phyloP scores from a whole-genome alignment of 768 basidiomycete genomes.

The Podaxis sp. region DNA sequence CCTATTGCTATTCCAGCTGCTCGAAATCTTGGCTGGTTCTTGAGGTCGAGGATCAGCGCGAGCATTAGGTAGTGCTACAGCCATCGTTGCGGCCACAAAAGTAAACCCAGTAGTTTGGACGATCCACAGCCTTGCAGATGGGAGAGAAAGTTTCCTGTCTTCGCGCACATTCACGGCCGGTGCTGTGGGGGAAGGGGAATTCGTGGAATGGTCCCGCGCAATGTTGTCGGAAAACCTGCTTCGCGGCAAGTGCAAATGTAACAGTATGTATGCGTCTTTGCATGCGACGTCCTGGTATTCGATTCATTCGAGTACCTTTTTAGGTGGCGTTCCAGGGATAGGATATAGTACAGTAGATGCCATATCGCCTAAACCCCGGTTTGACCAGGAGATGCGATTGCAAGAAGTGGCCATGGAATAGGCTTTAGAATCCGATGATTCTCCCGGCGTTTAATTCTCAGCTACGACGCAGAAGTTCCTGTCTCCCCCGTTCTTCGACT shows the following conservation, averaged over 20 bases:
- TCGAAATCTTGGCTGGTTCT: conserved; percentile 52
- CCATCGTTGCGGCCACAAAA: conserved; percentile 18
- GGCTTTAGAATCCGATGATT: too few species aligned
- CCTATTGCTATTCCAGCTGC: conserved; percentile 74
- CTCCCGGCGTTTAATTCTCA: too few species aligned
- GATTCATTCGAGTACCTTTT: too few species aligned
- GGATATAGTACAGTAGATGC: too few species aligned
- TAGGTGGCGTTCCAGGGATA: too few species aligned
- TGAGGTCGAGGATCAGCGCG: conserved; percentile 21
- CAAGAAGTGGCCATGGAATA: too few species aligned
- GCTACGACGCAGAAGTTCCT: too few species aligned
- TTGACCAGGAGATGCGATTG: too few species aligned
- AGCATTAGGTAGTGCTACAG: neutral
- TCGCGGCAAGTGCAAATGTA: conserved; percentile 62
- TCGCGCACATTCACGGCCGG: conserved; percentile 68
- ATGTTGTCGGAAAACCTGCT: conserved; percentile 68
- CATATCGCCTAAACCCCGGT: too few species aligned
- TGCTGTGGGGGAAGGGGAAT: conserved; percentile 71
- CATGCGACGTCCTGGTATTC: too few species aligned
- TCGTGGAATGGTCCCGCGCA: conserved; percentile 60
- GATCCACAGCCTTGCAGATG: conserved; percentile 73
- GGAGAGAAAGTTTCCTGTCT: conserved; percentile 73
- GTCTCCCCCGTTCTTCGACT: too few species aligned
- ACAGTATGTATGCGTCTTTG: conserved; percentile 46
- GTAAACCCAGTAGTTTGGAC: conserved; percentile 65